phyloP scores from a whole-genome alignment of 305 asterid species.

The Fraxinus paxiana region DNA sequence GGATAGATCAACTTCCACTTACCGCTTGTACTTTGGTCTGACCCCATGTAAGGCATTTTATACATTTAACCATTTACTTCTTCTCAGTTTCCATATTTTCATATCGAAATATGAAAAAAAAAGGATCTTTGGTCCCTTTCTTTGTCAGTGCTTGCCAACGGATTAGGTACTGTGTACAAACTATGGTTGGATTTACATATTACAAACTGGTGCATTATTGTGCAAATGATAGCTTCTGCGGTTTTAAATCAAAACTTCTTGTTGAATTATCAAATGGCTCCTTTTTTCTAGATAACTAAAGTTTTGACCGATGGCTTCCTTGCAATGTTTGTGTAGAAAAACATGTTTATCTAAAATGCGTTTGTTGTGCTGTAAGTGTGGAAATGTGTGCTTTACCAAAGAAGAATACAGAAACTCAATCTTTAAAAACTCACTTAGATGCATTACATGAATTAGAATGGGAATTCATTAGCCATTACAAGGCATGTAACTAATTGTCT shows the following conservation, averaged over 20 bases:
- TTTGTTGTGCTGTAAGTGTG: not conserved
- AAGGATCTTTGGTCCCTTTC: not conserved
- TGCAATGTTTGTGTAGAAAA: not conserved
- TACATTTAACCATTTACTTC: not conserved
- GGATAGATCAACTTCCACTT: conserved; percentile 59
- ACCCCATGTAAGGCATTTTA: conserved; percentile 58
- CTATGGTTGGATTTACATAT: not conserved
- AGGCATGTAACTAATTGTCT: conserved; percentile 13
- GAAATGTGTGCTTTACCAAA: not conserved
- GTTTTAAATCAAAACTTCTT: not conserved
- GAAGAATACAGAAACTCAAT: not conserved
- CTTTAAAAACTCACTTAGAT: not conserved
- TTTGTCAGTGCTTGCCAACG: not conserved
- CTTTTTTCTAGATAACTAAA: not conserved
- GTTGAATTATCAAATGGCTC: not conserved
- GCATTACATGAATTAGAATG: not conserved
- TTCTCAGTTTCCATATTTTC: not conserved
- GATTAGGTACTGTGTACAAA: not conserved
- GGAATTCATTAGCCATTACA: not conserved
- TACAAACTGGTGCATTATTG: not conserved
- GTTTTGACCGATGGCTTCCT: not conserved
- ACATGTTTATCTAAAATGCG: not conserved
- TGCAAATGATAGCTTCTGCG: not conserved
- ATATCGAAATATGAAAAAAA: not conserved
- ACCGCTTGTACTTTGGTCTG: conserved; percentile 55